These are phyloP conservation scores for Basipetospora chlamydospora DNA, from an alignment of 2,329 filamentous ascomycete species.

Conservation along the genomic window DNA sequence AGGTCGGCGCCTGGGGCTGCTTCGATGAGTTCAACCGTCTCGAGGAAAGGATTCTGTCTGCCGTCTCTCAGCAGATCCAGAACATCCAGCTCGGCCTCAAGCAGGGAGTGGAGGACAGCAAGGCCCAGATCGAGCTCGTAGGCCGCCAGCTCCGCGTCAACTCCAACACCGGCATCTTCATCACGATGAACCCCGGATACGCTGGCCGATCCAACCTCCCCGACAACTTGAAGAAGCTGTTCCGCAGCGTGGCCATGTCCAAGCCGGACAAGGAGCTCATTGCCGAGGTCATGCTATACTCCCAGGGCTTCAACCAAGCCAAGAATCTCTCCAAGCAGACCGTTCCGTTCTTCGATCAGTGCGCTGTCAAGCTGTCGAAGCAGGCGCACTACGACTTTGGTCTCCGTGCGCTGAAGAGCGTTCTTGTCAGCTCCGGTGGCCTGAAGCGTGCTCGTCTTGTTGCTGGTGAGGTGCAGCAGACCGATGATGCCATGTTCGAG, in stretches of 20 bases:
- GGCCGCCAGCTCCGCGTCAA: slow-evolving; percentile 84
- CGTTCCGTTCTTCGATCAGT: slow-evolving; percentile 96
- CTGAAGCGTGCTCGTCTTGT: slow-evolving; percentile 72
- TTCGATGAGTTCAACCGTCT: slow-evolving; percentile 99
- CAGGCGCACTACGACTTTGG: slow-evolving; percentile 99
- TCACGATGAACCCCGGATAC: slow-evolving; percentile 99
- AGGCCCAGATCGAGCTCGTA: slow-evolving; percentile 84
- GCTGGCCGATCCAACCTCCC: slow-evolving; percentile 94
- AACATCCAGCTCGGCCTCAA: slow-evolving; percentile 96
- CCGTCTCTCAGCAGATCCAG: slow-evolving; percentile 97
- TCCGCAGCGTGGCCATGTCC: slow-evolving; percentile 98
- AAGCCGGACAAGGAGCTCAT: slow-evolving; percentile 99
- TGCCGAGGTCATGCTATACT: slow-evolving; percentile 99
- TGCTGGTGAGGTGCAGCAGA: slow-evolving; percentile 22
- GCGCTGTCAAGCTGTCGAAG: slow-evolving; percentile 67
- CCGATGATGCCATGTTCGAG: slow-evolving; percentile 46
- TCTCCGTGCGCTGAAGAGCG: slow-evolving; percentile 93
- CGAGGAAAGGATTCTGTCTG: slow-evolving; percentile 92
- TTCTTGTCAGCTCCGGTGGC: slow-evolving; percentile 92
- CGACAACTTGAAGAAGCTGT: slow-evolving; percentile 98
- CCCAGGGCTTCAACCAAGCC: slow-evolving; percentile 94
- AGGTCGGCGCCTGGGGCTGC: slow-evolving; percentile 98
- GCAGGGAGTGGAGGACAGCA: slow-evolving; percentile 66
- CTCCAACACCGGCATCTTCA: slow-evolving; percentile 92
- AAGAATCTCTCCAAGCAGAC: slow-evolving; percentile 89